These are phyloP conservation scores for Bipolaris gigantea DNA, from an alignment of 2,329 filamentous ascomycete species.

Conservation along the genomic window DNA sequence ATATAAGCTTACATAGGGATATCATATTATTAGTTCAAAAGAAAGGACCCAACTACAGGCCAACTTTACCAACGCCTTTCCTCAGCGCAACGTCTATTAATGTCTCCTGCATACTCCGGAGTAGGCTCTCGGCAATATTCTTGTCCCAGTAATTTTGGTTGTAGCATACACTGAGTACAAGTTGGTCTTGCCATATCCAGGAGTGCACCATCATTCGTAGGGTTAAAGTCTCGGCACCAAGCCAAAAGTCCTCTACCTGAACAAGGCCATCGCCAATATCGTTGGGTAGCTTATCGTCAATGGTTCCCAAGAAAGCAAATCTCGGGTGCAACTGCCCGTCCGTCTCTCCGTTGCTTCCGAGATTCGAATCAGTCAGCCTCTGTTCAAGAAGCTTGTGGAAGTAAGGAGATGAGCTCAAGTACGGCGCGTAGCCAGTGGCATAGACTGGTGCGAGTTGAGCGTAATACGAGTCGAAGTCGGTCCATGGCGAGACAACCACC, in stretches of 20 bases:
- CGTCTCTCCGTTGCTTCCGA: conserved; percentile 9
- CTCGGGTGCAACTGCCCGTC: conserved; percentile 23
- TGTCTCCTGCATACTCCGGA: conserved; percentile 19
- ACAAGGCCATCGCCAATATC: conserved; percentile 19
- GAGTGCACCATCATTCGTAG: conserved; percentile 30
- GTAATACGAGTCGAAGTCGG: conserved; percentile 21
- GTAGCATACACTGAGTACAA: conserved; percentile 25
- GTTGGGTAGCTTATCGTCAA: conserved; percentile 24
- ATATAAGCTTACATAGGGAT: too few relatives aligned
- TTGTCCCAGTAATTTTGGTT: conserved; percentile 30
- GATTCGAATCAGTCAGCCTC: conserved; percentile 1
- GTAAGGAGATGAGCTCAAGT: conserved; percentile 20
- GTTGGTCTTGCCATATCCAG: conserved; percentile 25
- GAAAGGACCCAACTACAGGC: neutral
- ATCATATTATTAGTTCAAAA: too few relatives aligned
- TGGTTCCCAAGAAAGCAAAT: conserved; percentile 21
- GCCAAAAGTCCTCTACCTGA: conserved; percentile 26
- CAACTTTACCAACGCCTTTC: neutral
- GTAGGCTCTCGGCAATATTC: conserved; percentile 14
- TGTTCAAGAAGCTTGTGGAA: conserved; percentile 26
- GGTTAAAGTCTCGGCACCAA: conserved; percentile 27
- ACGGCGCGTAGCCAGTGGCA: conserved; percentile 21
- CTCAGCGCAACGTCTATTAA: conserved; percentile 17
- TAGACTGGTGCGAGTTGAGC: conserved; percentile 24
- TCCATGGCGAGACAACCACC: conserved; percentile 22